A percentile compares a stretch with the other conserved stretches of the same genome.
phyloP scores from a whole-genome alignment of 441 rosid species.

The Mallotus repandus region DNA sequence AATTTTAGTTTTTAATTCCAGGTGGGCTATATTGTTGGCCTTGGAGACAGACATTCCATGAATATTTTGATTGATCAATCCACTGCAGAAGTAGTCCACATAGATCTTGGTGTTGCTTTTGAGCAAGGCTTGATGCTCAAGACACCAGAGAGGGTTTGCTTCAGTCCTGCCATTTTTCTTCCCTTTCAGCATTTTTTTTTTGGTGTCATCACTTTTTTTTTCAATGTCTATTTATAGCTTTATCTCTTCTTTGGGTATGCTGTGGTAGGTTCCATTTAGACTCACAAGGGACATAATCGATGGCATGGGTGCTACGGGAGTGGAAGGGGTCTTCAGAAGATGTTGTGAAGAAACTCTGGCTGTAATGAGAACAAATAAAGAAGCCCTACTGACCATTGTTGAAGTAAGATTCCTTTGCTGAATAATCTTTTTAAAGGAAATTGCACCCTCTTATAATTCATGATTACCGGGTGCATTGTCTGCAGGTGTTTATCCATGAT shows the following conservation, averaged over 20 bases:
- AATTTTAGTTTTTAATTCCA: slow-evolving; percentile 33
- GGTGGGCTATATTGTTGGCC: slow-evolving; percentile 99
- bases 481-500: slow-evolving; percentile 98
- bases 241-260: slow-evolving; percentile 16
- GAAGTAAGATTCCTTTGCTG: slow-evolving; percentile 53
- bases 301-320: slow-evolving; percentile 99
- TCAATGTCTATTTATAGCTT: slow-evolving; percentile 19
- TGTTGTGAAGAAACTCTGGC: slow-evolving; percentile 96
- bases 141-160: slow-evolving; percentile 88
- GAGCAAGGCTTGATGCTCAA: slow-evolving; percentile 99
- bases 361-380: slow-evolving; percentile 96
- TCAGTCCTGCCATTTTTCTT: slow-evolving; percentile 17
- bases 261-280: slow-evolving; percentile 88
- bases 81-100: slow-evolving; percentile 98
- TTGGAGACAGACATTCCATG: slow-evolving; percentile 96
- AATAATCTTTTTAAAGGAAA: not conserved
- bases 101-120: slow-evolving; percentile 99
- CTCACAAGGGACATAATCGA: slow-evolving; percentile 91
- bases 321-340: slow-evolving; percentile 95
- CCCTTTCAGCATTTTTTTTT: slow-evolving; percentile 11
- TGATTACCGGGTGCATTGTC: slow-evolving; percentile 19
- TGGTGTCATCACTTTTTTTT: not conserved
- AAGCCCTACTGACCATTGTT: slow-evolving; percentile 88
- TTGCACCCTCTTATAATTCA: slow-evolving; percentile 9
- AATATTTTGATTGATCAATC: slow-evolving; percentile 94